A percentile compares a stretch with the other conserved stretches of the same genome.
Conservation (phyloP, 305 asterid species). For the Andrographis paniculata region DNA sequence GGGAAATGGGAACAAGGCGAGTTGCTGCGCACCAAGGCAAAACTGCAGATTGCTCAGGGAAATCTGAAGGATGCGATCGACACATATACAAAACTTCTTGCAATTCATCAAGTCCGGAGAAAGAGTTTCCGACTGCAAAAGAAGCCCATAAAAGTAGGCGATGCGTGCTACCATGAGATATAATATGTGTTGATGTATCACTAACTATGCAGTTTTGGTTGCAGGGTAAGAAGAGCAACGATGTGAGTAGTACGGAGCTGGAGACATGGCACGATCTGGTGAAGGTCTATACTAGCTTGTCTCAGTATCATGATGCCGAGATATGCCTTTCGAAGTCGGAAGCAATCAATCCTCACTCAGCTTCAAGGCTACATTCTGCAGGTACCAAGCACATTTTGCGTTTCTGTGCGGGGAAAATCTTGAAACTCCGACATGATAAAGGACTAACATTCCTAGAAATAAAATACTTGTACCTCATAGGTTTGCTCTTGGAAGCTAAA, state of each 20-base stretch:
- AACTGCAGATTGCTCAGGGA: conserved; percentile 71
- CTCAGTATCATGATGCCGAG: conserved; percentile 94
- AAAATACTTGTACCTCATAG: no score
- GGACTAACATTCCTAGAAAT: no score
- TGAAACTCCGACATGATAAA: no score
- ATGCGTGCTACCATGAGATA: no score
- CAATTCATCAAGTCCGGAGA: conserved; percentile 74
- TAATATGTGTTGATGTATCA: no score
- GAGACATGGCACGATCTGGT: conserved; percentile 96
- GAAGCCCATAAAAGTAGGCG: conserved; percentile 45
- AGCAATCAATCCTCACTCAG: conserved; percentile 80
- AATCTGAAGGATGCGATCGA: conserved; percentile 47
- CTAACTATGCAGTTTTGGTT: no score
- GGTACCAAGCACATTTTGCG: no score
- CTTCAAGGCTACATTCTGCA: conserved; percentile 69
- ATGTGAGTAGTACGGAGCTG: conserved; percentile 53
- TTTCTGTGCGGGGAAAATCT: no score
- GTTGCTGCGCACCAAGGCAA: conserved; percentile 63
- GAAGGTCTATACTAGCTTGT: conserved; percentile 52
- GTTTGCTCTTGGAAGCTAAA: conserved; percentile 54
- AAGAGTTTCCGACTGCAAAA: conserved; percentile 43
- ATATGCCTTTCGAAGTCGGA: conserved; percentile 77
- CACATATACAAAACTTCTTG: conserved; percentile 77
- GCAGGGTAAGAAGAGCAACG: conserved; percentile 41
- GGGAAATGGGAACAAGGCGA: conserved; percentile 92